These are phyloP conservation scores for Lupinus albus DNA, from an alignment of 306 rosid species.

Conservation along the genomic window DNA sequence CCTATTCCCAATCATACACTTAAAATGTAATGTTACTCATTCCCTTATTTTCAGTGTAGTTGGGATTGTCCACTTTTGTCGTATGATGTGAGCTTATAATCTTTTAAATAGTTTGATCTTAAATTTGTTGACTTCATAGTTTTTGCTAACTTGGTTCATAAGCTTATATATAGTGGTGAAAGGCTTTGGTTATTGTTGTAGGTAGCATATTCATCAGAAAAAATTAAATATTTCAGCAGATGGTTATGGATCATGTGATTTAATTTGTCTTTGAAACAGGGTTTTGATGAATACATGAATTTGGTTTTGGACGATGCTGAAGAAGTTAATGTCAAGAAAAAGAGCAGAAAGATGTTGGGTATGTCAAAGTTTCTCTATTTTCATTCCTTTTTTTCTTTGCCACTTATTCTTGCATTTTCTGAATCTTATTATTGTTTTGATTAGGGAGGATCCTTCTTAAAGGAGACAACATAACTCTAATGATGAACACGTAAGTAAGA, in stretches of 20 bases:
- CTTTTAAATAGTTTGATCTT: neutral
- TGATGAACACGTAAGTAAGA: conserved; percentile 80
- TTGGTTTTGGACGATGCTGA: conserved; percentile 69
- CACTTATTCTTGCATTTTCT: conserved; percentile 22
- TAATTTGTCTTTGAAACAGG: conserved; percentile 46
- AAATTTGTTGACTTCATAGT: neutral
- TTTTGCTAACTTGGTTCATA: neutral
- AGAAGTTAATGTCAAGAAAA: conserved; percentile 80
- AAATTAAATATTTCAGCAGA: neutral
- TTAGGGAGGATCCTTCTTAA: conserved; percentile 87
- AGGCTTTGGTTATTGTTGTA: conserved; percentile 21
- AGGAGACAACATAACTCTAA: conserved; percentile 87
- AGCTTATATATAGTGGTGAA: neutral
- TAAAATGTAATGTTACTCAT: neutral
- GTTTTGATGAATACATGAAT: conserved; percentile 77
- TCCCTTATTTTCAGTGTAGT: neutral
- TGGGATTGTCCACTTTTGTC: neutral
- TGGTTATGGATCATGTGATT: conserved; percentile 4
- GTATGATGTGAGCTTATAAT: neutral
- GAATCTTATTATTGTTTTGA: conserved; percentile 31
- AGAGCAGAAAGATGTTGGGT: conserved; percentile 74
- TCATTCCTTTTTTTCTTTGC: conserved; percentile 10
- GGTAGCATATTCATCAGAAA: neutral
- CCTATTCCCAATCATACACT: neutral
- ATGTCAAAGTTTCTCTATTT: neutral